Conservation (phyloP, 2,329 filamentous ascomycete genomes). For the Cyclaneusma minus region DNA sequence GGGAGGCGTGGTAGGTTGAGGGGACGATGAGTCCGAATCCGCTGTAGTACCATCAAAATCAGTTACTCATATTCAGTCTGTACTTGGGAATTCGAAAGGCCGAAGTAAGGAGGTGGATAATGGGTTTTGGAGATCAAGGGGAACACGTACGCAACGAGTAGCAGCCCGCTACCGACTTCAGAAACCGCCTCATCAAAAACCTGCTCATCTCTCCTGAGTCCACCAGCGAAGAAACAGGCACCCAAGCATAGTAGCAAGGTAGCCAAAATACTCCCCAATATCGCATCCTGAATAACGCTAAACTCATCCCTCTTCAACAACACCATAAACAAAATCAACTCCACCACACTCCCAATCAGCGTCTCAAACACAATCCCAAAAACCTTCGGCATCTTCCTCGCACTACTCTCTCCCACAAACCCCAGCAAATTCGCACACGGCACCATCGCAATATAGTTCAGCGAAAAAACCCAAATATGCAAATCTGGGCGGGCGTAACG, state of each 20-base stretch:
- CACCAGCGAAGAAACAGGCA: conserved; percentile 64
- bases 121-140: conserved; percentile 1
- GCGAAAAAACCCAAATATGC: conserved; percentile 49
- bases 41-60: conserved; percentile 19
- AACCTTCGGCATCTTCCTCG: conserved; percentile 62
- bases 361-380: conserved; percentile 46
- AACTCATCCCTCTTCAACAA: conserved; percentile 41
- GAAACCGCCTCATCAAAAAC: conserved; percentile 61
- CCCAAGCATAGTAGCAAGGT: conserved; percentile 71
- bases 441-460: conserved; percentile 65
- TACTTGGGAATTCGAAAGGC: too few relatives aligned
- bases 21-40: conserved; percentile 30
- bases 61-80: too few relatives aligned
- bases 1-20: conserved; percentile 27
- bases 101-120: neutral
- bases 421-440: conserved; percentile 62
- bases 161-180: conserved; percentile 62
- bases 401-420: conserved; percentile 57
- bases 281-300: conserved; percentile 68
- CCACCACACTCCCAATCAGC: conserved; percentile 58
- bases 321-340: conserved; percentile 72
- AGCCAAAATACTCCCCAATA: conserved; percentile 68
- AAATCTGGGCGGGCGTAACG: conserved; percentile 36
- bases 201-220: conserved; percentile 50
- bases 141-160: conserved; percentile 58